A percentile compares a stretch with the other conserved stretches of the same genome.
phyloP scores from a whole-genome alignment of 2,329 filamentous ascomycete genomes.

The Paecilomyces variotii region DNA sequence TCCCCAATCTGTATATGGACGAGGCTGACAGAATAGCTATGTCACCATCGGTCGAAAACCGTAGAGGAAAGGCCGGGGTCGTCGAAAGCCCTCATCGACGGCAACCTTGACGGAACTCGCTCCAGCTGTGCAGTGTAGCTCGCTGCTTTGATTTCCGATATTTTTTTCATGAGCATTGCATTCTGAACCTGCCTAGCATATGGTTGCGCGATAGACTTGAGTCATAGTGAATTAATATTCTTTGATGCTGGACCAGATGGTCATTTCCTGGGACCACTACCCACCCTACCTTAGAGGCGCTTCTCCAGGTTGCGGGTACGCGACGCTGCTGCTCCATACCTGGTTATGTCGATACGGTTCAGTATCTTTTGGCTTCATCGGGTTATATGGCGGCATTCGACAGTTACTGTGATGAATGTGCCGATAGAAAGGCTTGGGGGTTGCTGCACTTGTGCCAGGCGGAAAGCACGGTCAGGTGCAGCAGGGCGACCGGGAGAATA shows the following conservation, averaged over 20 bases:
- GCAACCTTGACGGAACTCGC: neutral
- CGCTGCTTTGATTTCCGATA: neutral
- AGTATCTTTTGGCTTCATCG: neutral
- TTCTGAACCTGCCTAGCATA: neutral
- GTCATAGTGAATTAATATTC: neutral
- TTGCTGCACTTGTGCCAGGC: neutral
- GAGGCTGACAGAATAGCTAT: conserved; percentile 26
- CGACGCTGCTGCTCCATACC: neutral
- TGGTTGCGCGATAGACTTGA: conserved; percentile 1
- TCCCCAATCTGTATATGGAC: neutral
- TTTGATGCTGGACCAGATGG: neutral
- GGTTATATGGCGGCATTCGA: neutral
- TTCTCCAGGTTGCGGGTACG: neutral
- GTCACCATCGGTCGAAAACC: conserved; percentile 36
- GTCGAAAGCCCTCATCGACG: neutral
- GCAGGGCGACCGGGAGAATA: neutral
- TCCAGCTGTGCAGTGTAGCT: neutral
- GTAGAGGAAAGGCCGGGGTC: conserved; percentile 1
- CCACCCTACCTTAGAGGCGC: neutral
- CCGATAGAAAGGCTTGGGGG: neutral
- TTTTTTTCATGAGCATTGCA: neutral
- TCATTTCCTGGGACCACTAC: neutral
- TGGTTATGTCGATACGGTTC: neutral
- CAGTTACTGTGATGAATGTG: neutral
- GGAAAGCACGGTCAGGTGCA: neutral